Base-by-base conservation (phyloP, 148 eudicot genomes). In the Rhododendron simsii region DNA sequence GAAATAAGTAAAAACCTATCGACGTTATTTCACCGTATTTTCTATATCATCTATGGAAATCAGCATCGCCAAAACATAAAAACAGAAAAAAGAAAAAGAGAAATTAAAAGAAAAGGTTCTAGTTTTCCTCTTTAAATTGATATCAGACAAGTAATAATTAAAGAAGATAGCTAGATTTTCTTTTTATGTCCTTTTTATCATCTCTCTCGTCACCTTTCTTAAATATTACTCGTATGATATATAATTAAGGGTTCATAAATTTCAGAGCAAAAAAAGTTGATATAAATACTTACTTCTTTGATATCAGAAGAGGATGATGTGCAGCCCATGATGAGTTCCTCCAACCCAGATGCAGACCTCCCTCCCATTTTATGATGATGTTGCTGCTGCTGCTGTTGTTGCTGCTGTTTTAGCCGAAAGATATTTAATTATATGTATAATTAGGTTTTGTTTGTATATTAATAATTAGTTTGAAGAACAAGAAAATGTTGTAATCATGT, bases 281-380 rank as follows among this genome's bases (percentile, higher is more conserved):
- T 69, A 63, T 44, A 0, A 5, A 28, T 30, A 91, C 93, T 91
- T 76, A 94, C 97, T 88, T 90, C 91, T 88, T 94, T 93, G 87
- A 90, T 69, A 26, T 69, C 75, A 28, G 75, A 83, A 87, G 9
- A 18, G 35, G 67, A 83, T 12, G 98, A 91, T 69, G 98, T 94
- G 94, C 97, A 95, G 16, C 93, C 98, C 99, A 95, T 96, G 85
- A 95, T 95, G 88, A 97, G 92, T 93, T 97, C 98, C 85, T 97
- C 99, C 92, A 97, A 92, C 82, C 96, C 99, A 86, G 99, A 88
- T 73, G 94, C 94, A 93, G 95, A 91, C 95, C 98, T 95, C 87
- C 95, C 94, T 88, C 89, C 96, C 37, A 93, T 23, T 87, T 94
- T 96, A 92, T 95, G 91, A 93, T 97, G 95, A 15, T 93, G 95